Evolutionary conservation across 1,284 basidiomycete species (phyloP), one percentile per base, ranked within the genome.

Genomic region (Ganoderma lucidum): DNA sequence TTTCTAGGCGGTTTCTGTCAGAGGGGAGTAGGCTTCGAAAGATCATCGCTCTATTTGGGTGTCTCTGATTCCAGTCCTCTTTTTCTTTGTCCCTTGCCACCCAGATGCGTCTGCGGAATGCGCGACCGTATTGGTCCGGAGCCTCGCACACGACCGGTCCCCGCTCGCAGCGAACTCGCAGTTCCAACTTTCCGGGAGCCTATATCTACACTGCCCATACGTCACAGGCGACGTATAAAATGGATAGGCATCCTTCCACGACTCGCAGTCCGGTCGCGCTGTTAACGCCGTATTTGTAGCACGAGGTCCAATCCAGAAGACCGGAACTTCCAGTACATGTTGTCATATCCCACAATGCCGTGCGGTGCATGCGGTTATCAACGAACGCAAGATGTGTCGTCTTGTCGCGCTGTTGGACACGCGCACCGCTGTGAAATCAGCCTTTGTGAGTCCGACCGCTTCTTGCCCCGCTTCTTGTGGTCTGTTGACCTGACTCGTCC

Each of bases 381-480:
- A 39, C 39, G 59, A 30, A 61, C 39, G 41, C 59, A n/a, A 61
- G 59, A 61, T 41, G 59, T 2, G n/a, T 61, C 23, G 39, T 4
- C 35, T 56, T 35, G 30, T 35, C 6, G 53, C 32, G 28, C 32
- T 53, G 23, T 28, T 60, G 19, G n/a, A 19, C 28, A n/a, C 39
- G 10, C 58, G 35, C 39, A n/a, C 58, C 35, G 37, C 37, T 37
- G 39, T 41, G n/a, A 61, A 41, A 39, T 2, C 28, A 42, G 6
- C 23, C 17, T 10, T 41, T 65, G 63, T 65, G 55, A 65, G 41
- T 59, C 53, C 41, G n/a, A n/a, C 63, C 55, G 9, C 63, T 28
- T 53, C 48, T n/a, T 48, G 15, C 44, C 23, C 41, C 19, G 41
- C 59, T 48, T 65, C 64, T 35, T 28, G 56, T n/a, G 55, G 42